These are phyloP conservation scores for Conringia planisiliqua DNA, from an alignment of 345 rosid genomes.

Conservation along the genomic window DNA sequence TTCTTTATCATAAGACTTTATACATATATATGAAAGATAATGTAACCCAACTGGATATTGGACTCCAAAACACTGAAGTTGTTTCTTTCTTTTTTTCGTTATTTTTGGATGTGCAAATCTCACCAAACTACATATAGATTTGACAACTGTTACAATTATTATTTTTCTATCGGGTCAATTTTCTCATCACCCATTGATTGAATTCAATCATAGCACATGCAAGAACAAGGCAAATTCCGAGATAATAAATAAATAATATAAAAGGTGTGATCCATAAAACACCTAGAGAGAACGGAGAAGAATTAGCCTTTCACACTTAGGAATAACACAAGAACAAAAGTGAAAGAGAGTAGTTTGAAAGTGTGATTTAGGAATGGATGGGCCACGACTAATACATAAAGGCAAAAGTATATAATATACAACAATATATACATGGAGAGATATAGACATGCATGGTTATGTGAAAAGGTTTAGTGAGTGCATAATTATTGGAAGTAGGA, in stretches of 20 bases:
- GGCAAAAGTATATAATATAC: background rate
- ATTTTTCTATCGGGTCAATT: background rate
- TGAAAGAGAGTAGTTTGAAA: constrained; percentile 32
- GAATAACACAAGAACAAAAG: constrained; percentile 13
- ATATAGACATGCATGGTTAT: constrained; percentile 20
- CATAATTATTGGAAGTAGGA: constrained; percentile 37
- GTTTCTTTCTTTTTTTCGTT: background rate
- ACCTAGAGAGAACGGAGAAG: constrained; percentile 34
- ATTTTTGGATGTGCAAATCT: constrained; percentile 14
- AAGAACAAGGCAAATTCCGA: constrained; percentile 4
- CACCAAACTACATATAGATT: constrained; percentile 22
- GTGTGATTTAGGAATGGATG: constrained; percentile 26
- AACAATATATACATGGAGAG: background rate
- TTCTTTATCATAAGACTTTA: background rate
- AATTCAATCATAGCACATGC: constrained; percentile 28
- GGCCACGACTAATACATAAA: background rate
- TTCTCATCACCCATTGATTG: constrained; percentile 11
- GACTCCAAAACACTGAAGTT: background rate
- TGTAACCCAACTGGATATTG: constrained; percentile 26
- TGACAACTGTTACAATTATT: background rate
- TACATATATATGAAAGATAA: constrained; percentile 8
- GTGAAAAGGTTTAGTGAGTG: constrained; percentile 29
- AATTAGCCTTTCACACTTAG: constrained; percentile 18
- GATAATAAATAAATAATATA: constrained; percentile 9
- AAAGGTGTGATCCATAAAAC: constrained; percentile 31